phyloP scores from a whole-genome alignment of 108 stramenopile species.

The Cylindrotheca closterium region DNA sequence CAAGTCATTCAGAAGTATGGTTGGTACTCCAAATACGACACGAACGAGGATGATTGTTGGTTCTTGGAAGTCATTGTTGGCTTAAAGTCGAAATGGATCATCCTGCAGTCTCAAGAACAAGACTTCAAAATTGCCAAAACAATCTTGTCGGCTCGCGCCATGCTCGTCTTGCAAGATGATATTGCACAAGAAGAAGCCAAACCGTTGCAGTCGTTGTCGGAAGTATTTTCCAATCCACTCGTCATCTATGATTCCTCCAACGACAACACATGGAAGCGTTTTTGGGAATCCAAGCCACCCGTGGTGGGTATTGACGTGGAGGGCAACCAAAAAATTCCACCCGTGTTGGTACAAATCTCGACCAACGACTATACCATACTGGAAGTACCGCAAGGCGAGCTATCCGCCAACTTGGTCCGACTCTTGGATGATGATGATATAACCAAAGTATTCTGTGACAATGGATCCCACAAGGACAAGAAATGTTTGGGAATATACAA shows the following conservation, averaged over 20 bases:
- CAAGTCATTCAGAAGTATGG: constrained; percentile 30
- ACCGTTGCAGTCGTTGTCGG: constrained; percentile 1
- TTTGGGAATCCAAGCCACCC: constrained; percentile 29
- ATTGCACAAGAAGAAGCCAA: constrained; percentile 7
- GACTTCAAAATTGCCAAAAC: constrained; percentile 17
- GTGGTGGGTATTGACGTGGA: constrained; percentile 37
- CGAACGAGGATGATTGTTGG: constrained; percentile 10
- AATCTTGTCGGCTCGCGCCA: constrained; percentile 10
- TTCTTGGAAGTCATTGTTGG: constrained; percentile 17
- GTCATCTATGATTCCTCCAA: constrained; percentile 20
- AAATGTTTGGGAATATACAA: constrained; percentile 26
- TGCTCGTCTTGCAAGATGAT: neutral
- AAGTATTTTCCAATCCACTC: constrained; percentile 20
- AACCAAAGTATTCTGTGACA: constrained; percentile 47
- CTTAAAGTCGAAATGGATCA: neutral
- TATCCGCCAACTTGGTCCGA: constrained; percentile 26
- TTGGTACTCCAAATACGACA: constrained; percentile 19
- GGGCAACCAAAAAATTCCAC: constrained; percentile 36
- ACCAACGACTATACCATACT: constrained; percentile 28
- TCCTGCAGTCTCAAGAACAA: neutral
- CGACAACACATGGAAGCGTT: constrained; percentile 18
- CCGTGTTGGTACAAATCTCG: constrained; percentile 42
- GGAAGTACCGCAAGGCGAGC: constrained; percentile 20
- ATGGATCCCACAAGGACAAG: constrained; percentile 33
- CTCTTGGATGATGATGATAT: constrained; percentile 30